Conservation (phyloP, 2,329 filamentous ascomycete genomes). For the Pseudocercospora crystallina region DNA sequence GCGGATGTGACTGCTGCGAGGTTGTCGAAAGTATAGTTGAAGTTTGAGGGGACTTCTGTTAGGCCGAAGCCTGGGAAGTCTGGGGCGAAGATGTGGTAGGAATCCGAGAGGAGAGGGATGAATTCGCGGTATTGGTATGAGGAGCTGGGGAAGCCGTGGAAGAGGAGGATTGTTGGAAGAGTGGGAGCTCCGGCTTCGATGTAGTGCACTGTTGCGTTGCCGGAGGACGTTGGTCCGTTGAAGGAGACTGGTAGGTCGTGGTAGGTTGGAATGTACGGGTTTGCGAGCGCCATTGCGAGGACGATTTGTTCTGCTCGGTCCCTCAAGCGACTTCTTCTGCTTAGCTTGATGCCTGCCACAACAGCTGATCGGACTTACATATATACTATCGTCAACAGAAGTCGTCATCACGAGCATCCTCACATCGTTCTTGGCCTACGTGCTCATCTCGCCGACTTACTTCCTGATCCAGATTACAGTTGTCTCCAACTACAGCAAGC, state of each 20-base stretch:
- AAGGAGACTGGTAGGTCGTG: constrained; percentile 14
- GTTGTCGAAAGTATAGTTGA: constrained; percentile 56
- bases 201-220: constrained; percentile 23
- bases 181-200: constrained; percentile 20
- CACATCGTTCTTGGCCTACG: no score
- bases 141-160: constrained; percentile 50
- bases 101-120: constrained; percentile 44
- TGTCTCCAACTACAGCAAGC: no score
- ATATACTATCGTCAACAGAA: background rate
- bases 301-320: no score
- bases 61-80: constrained; percentile 63
- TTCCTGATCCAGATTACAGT: no score
- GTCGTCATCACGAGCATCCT: no score
- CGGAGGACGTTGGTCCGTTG: constrained; percentile 11
- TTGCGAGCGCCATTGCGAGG: constrained; percentile 3
- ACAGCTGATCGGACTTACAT: background rate
- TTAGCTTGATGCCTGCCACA: no score
- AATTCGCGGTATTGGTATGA: constrained; percentile 49
- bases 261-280: constrained; percentile 17
- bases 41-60: constrained; percentile 48
- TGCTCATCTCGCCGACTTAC: no score
- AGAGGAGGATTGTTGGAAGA: constrained; percentile 44
- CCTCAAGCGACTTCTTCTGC: no score
- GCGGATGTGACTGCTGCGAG: constrained; percentile 49
- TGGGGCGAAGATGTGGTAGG: constrained; percentile 53